Conservation (phyloP, 2,329 filamentous ascomycete species). For the Epichloe festucae region DNA sequence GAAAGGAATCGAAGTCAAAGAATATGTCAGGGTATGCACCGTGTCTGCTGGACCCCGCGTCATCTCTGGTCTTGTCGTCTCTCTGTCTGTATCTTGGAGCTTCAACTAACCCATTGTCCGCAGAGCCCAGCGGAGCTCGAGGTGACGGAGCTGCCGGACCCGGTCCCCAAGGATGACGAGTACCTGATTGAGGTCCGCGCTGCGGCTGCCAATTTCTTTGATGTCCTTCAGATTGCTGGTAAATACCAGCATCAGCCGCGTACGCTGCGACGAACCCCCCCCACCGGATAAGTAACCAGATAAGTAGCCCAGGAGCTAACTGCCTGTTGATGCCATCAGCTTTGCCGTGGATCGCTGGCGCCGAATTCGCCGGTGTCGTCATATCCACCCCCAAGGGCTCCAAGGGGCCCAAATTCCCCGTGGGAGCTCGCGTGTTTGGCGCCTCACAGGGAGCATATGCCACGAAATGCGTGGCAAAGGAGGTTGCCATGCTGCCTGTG, state of each 20-base stretch:
- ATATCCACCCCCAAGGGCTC: constrained; percentile 48
- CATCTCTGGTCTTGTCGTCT: too few relatives aligned
- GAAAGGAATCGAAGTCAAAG: constrained; percentile 5
- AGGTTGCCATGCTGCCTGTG: constrained; percentile 57
- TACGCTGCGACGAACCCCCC: constrained; percentile 16
- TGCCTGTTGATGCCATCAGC: constrained; percentile 23
- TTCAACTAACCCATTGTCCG: background rate
- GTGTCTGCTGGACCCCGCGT: background rate
- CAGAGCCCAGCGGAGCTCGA: constrained; percentile 69
- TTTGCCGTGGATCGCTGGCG: constrained; percentile 77
- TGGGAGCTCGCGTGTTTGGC: constrained; percentile 77
- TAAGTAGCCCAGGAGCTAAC: background rate
- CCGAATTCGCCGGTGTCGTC: constrained; percentile 75
- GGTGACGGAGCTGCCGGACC: constrained; percentile 63
- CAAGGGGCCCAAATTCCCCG: constrained; percentile 49
- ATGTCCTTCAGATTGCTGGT: constrained; percentile 85
- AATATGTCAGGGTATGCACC: constrained; percentile 6
- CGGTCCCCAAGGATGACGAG: constrained; percentile 54
- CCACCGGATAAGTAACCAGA: background rate
- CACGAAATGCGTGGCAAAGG: constrained; percentile 55
- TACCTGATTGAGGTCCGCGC: constrained; percentile 84
- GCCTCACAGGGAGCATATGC: constrained; percentile 78
- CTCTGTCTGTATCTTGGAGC: background rate
- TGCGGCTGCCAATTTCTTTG: constrained; percentile 90
- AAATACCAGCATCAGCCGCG: constrained; percentile 89